A percentile compares a stretch with the other conserved stretches of the same genome.
phyloP scores from a whole-genome alignment of 257 asterid species.

The Ehretia macrophylla region DNA sequence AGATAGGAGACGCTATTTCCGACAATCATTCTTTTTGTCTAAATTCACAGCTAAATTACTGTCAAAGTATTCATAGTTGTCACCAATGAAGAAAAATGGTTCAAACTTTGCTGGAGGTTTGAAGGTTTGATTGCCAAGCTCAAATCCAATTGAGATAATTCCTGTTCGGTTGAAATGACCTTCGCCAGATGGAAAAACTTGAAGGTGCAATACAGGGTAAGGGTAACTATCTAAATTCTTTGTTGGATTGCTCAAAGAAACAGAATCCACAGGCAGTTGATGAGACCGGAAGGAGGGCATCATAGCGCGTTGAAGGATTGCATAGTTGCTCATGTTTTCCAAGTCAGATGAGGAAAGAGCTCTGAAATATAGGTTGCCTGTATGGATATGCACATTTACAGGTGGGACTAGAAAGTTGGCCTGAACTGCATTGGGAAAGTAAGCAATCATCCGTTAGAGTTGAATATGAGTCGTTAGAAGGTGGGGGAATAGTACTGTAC shows the following conservation, averaged over 20 bases:
- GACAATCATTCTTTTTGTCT: too few relatives aligned
- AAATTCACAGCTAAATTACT: constrained; percentile 31
- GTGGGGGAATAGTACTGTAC: constrained; percentile 41
- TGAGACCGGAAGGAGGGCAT: constrained; percentile 36
- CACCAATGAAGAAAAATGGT: constrained; percentile 54
- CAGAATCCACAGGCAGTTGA: constrained; percentile 67
- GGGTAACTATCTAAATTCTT: constrained; percentile 44
- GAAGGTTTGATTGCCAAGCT: constrained; percentile 76
- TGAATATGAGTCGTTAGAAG: constrained; percentile 31
- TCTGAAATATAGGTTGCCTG: constrained; percentile 58
- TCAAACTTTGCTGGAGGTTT: constrained; percentile 71
- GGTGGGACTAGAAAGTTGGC: constrained; percentile 51
- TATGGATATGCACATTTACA: constrained; percentile 75
- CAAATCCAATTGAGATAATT: constrained; percentile 50
- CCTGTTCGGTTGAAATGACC: constrained; percentile 55
- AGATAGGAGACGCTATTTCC: not conserved
- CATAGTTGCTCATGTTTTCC: constrained; percentile 41
- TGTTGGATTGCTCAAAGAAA: constrained; percentile 51
- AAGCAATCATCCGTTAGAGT: constrained; percentile 55
- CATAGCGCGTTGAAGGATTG: constrained; percentile 34
- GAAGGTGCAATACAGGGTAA: constrained; percentile 44
- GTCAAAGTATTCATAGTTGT: constrained; percentile 38
- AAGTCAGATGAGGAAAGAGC: constrained; percentile 74
- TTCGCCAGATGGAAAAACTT: constrained; percentile 56
- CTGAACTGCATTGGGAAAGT: constrained; percentile 32